A percentile compares a stretch with the other conserved stretches of the same genome.
Conservation (phyloP, 108 stramenopile species). For the Asterionellopsis glacialis region DNA sequence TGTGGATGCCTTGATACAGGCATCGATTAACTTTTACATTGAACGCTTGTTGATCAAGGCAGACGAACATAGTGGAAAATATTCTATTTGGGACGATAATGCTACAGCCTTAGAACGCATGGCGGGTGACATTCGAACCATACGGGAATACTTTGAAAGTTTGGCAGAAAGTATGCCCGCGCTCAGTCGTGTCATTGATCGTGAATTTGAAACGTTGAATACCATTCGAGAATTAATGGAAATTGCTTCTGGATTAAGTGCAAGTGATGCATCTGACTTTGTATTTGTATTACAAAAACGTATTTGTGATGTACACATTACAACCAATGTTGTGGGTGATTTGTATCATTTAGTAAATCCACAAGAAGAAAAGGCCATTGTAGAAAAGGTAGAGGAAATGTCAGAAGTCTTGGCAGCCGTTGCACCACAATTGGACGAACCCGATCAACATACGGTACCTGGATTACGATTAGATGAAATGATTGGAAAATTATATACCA, state of each 20-base stretch:
- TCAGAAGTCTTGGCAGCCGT: no score
- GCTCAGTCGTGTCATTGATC: slow-evolving; percentile 60
- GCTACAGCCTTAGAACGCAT: slow-evolving; percentile 62
- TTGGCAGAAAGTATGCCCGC: slow-evolving; percentile 57
- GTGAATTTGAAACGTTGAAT: slow-evolving; percentile 75
- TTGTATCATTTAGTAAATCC: slow-evolving; percentile 77
- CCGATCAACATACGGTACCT: slow-evolving; percentile 19
- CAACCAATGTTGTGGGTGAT: slow-evolving; percentile 76
- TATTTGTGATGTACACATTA: slow-evolving; percentile 64
- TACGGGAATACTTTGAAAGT: slow-evolving; percentile 74
- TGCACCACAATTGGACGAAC: no score
- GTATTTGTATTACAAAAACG: slow-evolving; percentile 72
- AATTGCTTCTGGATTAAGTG: slow-evolving; percentile 58
- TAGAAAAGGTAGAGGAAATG: slow-evolving; percentile 60
- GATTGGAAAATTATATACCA: slow-evolving; percentile 12
- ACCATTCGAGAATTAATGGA: slow-evolving; percentile 65
- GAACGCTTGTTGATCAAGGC: slow-evolving; percentile 57
- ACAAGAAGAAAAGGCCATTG: slow-evolving; percentile 54
- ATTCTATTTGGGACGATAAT: slow-evolving; percentile 46
- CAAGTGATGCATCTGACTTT: slow-evolving; percentile 68
- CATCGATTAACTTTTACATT: slow-evolving; percentile 77
- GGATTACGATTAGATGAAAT: slow-evolving; percentile 35
- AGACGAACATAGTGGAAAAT: slow-evolving; percentile 52
- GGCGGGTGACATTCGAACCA: slow-evolving; percentile 61
- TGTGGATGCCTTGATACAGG: slow-evolving; percentile 71